Conservation (phyloP, 208 protist genomes). For the Phytomonas sp. region DNA sequence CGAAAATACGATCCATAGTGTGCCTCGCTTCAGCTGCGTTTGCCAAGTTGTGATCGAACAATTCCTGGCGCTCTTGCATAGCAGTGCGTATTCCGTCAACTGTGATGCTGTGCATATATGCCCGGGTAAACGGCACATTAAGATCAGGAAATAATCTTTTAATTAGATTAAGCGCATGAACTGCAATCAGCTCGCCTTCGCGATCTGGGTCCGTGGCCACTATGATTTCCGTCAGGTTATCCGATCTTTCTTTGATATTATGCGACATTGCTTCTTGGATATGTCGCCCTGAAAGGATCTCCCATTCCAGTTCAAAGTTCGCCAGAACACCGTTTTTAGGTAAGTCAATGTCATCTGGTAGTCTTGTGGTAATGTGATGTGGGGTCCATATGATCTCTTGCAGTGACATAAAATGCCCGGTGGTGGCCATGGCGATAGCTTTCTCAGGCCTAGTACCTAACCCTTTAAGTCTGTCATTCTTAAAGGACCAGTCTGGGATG, state of each 20-base stretch:
- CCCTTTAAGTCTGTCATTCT: conserved; percentile 24
- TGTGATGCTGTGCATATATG: conserved; percentile 90
- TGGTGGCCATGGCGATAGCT: conserved; percentile 78
- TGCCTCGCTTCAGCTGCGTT: conserved; percentile 84
- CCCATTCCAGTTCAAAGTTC: conserved; percentile 67
- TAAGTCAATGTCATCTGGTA: conserved; percentile 22
- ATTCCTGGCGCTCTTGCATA: conserved; percentile 51
- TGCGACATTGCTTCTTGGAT: conserved; percentile 77
- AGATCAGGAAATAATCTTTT: conserved; percentile 69
- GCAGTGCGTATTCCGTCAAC: conserved; percentile 69
- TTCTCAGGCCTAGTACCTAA: conserved; percentile 55
- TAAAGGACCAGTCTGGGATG: conserved; percentile 80
- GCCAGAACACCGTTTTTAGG: conserved; percentile 51
- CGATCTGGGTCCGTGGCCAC: conserved; percentile 87
- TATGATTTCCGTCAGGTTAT: conserved; percentile 84
- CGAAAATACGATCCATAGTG: conserved; percentile 88
- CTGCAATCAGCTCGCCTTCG: conserved; percentile 87
- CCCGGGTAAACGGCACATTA: conserved; percentile 76
- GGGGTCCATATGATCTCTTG: conserved; percentile 67
- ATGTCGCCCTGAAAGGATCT: conserved; percentile 56
- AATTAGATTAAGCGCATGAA: conserved; percentile 73
- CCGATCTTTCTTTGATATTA: conserved; percentile 68
- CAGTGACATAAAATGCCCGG: conserved; percentile 83
- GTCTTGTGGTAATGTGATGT: conserved; percentile 10
- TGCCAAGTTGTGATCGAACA: conserved; percentile 79